Conservation (phyloP, 75 land plant species). For the Selaginella tamariscina region DNA sequence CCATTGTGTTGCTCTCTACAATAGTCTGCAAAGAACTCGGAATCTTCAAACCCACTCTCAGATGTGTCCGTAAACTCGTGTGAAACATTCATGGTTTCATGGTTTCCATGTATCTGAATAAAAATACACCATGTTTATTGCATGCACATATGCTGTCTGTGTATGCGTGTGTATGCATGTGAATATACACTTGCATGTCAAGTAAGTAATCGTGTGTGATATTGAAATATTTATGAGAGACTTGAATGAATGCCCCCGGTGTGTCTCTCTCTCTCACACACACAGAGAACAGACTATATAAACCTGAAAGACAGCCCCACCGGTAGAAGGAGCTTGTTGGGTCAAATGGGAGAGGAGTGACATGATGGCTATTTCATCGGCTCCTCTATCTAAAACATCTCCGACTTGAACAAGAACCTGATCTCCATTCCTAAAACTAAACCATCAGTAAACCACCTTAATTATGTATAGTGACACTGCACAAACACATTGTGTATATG, state of each 20-base stretch:
- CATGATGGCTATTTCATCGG: conserved; percentile 85
- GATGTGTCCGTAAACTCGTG: conserved; percentile 88
- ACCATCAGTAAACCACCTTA: neutral
- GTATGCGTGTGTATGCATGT: too few species aligned
- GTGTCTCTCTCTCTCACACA: too few species aligned
- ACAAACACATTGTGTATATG: neutral
- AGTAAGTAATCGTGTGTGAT: too few species aligned
- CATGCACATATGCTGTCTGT: neutral
- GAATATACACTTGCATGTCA: too few species aligned
- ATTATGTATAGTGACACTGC: too few species aligned
- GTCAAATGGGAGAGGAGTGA: conserved; percentile 60
- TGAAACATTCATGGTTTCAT: conserved; percentile 93
- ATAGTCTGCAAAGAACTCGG: conserved; percentile 51
- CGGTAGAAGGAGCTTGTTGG: conserved; percentile 60
- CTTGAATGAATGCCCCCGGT: too few species aligned
- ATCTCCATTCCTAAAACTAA: neutral
- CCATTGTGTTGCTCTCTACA: conserved; percentile 32
- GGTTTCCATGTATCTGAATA: conserved; percentile 77
- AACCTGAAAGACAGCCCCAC: conserved; percentile 99
- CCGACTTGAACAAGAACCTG: conserved; percentile 91
- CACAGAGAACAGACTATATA: neutral
- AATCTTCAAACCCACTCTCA: conserved; percentile 68
- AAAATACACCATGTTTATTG: neutral
- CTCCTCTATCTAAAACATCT: conserved; percentile 84
- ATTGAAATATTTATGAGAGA: too few species aligned